Percentiles rank a stretch among this genome's conserved stretches.
Conservation (phyloP, 2,329 filamentous ascomycete genomes). For the Trichoderma gracile region DNA sequence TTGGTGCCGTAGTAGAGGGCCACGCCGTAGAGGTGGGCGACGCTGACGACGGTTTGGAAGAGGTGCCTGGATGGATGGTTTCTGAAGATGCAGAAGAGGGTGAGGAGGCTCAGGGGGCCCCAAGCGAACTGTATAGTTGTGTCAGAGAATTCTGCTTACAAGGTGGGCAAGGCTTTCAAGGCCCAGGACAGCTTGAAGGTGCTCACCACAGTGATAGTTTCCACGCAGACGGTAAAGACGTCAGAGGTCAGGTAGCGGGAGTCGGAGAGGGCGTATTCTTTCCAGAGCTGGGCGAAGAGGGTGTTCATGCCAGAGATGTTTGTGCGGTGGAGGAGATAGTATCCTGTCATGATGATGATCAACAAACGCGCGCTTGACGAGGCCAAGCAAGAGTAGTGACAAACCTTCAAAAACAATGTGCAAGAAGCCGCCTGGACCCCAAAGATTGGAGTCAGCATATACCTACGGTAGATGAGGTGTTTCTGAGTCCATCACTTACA, state of each 20-base stretch:
- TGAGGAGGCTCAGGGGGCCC: conserved; percentile 59
- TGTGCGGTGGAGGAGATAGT: conserved; percentile 71
- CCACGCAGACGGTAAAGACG: conserved; percentile 83
- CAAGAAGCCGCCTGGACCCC: conserved; percentile 60
- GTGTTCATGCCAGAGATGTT: conserved; percentile 67
- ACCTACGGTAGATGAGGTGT: too few species aligned
- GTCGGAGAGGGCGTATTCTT: conserved; percentile 86
- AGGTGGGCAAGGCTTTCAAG: too few species aligned
- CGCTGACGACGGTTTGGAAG: conserved; percentile 52
- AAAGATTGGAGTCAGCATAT: not conserved
- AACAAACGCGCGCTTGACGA: too few species aligned
- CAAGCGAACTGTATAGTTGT: conserved; percentile 47
- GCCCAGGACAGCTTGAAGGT: not conserved
- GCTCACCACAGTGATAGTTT: conserved; percentile 75
- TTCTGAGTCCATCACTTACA: conserved; percentile 43
- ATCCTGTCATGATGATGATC: conserved; percentile 50
- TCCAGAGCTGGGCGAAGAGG: conserved; percentile 84
- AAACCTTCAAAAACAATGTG: conserved; percentile 81
- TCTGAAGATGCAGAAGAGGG: conserved; percentile 48
- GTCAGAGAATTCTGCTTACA: conserved; percentile 2
- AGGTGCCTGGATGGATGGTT: conserved; percentile 50
- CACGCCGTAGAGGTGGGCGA: conserved; percentile 62
- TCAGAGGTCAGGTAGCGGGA: conserved; percentile 83
- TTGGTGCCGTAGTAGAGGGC: conserved; percentile 63
- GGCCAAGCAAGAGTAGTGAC: conserved; percentile 16